phyloP scores from a whole-genome alignment of 2,329 filamentous ascomycete species.

The Microsporum ferrugineum region DNA sequence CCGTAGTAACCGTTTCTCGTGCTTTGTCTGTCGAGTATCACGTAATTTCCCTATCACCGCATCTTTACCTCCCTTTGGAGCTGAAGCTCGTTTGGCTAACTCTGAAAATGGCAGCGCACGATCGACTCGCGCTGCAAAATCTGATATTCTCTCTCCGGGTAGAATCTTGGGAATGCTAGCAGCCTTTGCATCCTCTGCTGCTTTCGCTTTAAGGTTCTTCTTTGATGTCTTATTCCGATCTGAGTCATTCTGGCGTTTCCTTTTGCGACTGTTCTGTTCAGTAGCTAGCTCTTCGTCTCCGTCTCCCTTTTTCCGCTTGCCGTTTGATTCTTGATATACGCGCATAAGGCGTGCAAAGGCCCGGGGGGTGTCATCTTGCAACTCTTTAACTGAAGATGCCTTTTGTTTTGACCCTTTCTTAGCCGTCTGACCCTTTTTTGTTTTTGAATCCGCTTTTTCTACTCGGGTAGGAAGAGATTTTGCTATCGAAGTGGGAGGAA shows the following conservation, averaged over 20 bases:
- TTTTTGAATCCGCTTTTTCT: constrained; percentile 24
- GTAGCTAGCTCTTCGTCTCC: constrained; percentile 14
- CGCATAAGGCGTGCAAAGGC: constrained; percentile 78
- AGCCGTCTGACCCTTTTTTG: constrained; percentile 27
- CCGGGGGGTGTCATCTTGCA: constrained; percentile 67
- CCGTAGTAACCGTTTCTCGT: constrained; percentile 64
- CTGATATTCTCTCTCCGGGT: constrained; percentile 70
- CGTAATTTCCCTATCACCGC: constrained; percentile 21
- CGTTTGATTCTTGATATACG: constrained; percentile 8
- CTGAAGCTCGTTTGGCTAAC: constrained; percentile 38
- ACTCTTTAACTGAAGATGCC: constrained; percentile 24
- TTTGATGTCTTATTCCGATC: constrained; percentile 6
- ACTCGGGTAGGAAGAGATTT: constrained; percentile 46
- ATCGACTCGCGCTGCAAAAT: constrained; percentile 75
- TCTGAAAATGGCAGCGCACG: constrained; percentile 66
- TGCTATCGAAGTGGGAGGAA: constrained; percentile 50
- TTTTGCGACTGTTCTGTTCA: constrained; percentile 37
- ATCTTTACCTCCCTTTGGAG: constrained; percentile 38
- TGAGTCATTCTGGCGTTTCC: constrained; percentile 30
- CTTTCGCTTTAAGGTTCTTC: constrained; percentile 8
- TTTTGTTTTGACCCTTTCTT: constrained; percentile 21
- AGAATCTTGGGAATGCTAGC: constrained; percentile 52
- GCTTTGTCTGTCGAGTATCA: constrained; percentile 60
- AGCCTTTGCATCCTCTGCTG: constrained; percentile 11
- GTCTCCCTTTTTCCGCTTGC: not conserved